Base-by-base conservation (phyloP, 2,329 filamentous ascomycete species). In the Hypocrella siamensis region DNA sequence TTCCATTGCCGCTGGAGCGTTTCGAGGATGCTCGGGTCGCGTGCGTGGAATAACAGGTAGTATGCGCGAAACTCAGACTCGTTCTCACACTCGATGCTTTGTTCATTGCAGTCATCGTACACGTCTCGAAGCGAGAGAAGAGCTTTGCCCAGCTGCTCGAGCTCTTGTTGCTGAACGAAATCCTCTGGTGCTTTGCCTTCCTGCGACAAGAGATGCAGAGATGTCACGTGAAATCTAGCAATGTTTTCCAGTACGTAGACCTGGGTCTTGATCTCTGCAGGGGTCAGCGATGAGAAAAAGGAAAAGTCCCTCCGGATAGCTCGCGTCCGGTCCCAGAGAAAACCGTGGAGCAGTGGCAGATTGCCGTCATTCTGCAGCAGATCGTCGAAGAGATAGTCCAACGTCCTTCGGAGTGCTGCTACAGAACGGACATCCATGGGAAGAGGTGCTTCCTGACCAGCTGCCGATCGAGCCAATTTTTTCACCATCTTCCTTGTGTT, bases 301-400 rank as follows among this genome's bases (percentile, higher is more conserved):
- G 72, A 71, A 42, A 79, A 76, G 45, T 80, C 75, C 38, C 75
- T 67, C 17, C 75, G 69, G 35, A 80, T 72, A 7, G 73, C 73
- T 35, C 75, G 60, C 16, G 75, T 78, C 27, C 75, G 62, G 45
- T 80, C 75, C 73, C 75, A 79, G 2, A 79, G 56, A 35, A 77
- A 80, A 34, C 66, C 68, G 43, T 79, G 75, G 27, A 70, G 54
- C 4, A 52, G 42, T 0, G 68, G 60, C 6, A 79, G 56, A 30
- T 70, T 61, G 36, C 60, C 61, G 29, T 76, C 67, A 5, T 61
- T 53, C 26, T 57, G 58, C 28, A 79, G 53, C 3, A 80, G 53
- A 31, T 67, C 59, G 42, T 75, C 62, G 29, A 79, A 58, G 4
- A 80, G 56, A 40, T 80, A 79, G 45, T 77, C 65, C 6, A 78